Conservation (phyloP, 257 asterid genomes). For the Rhazya stricta region DNA sequence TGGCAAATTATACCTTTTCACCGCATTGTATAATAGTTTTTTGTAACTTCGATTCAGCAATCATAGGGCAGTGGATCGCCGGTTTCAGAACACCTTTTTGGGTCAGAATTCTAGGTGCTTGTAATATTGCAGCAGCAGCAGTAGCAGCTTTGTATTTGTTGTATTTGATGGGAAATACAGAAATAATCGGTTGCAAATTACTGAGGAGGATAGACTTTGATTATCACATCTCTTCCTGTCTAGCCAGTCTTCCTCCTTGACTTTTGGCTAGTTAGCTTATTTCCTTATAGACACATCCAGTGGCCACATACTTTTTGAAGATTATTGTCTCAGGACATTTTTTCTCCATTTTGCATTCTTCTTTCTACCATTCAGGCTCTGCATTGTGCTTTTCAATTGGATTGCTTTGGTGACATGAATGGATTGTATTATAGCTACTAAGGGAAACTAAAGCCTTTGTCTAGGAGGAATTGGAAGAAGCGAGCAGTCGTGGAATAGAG, state of each 20-base stretch:
- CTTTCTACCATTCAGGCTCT: not conserved
- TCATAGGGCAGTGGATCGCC: constrained; percentile 44
- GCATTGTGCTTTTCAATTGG: not conserved
- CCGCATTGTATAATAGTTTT: constrained; percentile 55
- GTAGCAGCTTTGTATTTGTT: constrained; percentile 64
- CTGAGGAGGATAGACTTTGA: constrained; percentile 29
- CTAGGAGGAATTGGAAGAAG: too few species aligned
- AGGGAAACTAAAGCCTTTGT: too few species aligned
- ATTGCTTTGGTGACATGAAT: too few species aligned
- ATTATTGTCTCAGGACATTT: not conserved
- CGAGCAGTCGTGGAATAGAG: too few species aligned
- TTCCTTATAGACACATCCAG: not conserved
- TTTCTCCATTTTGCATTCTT: not conserved
- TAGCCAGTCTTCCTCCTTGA: not conserved
- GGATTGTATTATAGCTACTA: too few species aligned
- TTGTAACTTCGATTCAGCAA: constrained; percentile 43
- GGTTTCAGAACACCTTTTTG: constrained; percentile 27
- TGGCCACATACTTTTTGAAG: not conserved
- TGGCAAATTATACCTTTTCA: constrained; percentile 40
- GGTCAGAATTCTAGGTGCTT: constrained; percentile 45
- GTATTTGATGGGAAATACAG: constrained; percentile 75
- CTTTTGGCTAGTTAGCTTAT: not conserved
- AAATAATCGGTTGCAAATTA: constrained; percentile 49
- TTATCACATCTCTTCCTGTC: not conserved
- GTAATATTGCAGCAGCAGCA: constrained; percentile 52